These are phyloP conservation scores for Hamamelis virginiana DNA, from an alignment of 164 flowering plant genomes.

Conservation along the genomic window DNA sequence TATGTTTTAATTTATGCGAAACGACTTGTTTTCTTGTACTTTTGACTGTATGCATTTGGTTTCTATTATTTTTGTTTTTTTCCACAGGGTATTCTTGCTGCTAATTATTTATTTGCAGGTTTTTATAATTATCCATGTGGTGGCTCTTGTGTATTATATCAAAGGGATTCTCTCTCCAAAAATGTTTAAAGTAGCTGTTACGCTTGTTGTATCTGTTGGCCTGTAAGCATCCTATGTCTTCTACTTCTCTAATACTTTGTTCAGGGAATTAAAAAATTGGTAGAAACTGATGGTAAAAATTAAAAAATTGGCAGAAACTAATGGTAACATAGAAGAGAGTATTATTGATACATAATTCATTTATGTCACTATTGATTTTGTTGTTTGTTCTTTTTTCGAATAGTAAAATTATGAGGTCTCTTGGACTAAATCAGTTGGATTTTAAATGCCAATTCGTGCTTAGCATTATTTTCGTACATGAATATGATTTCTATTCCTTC, in stretches of 20 bases:
- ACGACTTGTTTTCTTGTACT: background rate
- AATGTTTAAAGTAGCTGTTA: slow-evolving; percentile 96
- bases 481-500: background rate
- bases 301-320: background rate
- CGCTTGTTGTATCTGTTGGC: slow-evolving; percentile 87
- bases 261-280: background rate
- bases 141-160: slow-evolving; percentile 90
- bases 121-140: slow-evolving; percentile 93
- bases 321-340: too few relatives aligned
- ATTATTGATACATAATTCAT: too few relatives aligned
- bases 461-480: background rate
- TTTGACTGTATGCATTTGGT: background rate
- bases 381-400: background rate
- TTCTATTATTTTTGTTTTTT: background rate
- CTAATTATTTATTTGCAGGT: slow-evolving; percentile 53
- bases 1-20: too few relatives aligned
- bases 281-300: too few relatives aligned
- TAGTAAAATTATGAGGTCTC: background rate
- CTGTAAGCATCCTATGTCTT: slow-evolving; percentile 56
- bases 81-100: background rate
- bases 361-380: background rate
- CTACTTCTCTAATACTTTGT: background rate
- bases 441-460: background rate
- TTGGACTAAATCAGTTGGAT: slow-evolving; percentile 2
- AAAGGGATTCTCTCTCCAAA: slow-evolving; percentile 89